Conservation (phyloP, 2,329 filamentous ascomycete species). For the Aspergillus novoparasiticus region DNA sequence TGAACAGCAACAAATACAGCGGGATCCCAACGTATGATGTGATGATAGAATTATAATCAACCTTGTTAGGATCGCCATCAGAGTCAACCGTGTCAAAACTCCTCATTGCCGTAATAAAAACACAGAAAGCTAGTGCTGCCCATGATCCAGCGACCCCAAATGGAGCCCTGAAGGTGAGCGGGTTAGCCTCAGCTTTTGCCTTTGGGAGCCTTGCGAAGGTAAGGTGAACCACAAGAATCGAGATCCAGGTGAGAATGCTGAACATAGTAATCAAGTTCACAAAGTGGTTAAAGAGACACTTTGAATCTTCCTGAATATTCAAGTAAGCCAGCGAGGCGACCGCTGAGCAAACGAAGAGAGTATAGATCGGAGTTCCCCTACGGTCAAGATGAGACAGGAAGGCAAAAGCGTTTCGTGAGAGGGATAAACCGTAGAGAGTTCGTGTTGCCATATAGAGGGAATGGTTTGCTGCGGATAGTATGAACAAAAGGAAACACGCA, state of each 20-base stretch:
- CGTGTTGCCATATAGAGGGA: slow-evolving; percentile 76
- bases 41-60: slow-evolving; percentile 76
- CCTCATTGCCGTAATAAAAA: slow-evolving; percentile 76
- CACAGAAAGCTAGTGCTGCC: slow-evolving; percentile 68
- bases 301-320: slow-evolving; percentile 62
- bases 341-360: slow-evolving; percentile 61
- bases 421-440: slow-evolving; percentile 71
- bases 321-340: slow-evolving; percentile 72
- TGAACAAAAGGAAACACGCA: slow-evolving; percentile 72
- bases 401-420: slow-evolving; percentile 69
- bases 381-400: slow-evolving; percentile 73
- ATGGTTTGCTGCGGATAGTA: slow-evolving; percentile 76
- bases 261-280: slow-evolving; percentile 70
- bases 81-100: slow-evolving; percentile 73
- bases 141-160: slow-evolving; percentile 72
- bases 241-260: slow-evolving; percentile 68
- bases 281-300: slow-evolving; percentile 64
- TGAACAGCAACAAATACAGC: slow-evolving; percentile 70
- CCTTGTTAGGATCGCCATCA: slow-evolving; percentile 52
- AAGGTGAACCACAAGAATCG: slow-evolving; percentile 68
- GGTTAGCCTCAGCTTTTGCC: slow-evolving; percentile 56
- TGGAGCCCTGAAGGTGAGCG: slow-evolving; percentile 65
- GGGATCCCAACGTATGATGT: slow-evolving; percentile 78
- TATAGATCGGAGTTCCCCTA: slow-evolving; percentile 69
- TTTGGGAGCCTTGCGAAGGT: slow-evolving; percentile 64